Conservation (phyloP, 805 yeast species). For the Sungouiozyma intestinalis region DNA sequence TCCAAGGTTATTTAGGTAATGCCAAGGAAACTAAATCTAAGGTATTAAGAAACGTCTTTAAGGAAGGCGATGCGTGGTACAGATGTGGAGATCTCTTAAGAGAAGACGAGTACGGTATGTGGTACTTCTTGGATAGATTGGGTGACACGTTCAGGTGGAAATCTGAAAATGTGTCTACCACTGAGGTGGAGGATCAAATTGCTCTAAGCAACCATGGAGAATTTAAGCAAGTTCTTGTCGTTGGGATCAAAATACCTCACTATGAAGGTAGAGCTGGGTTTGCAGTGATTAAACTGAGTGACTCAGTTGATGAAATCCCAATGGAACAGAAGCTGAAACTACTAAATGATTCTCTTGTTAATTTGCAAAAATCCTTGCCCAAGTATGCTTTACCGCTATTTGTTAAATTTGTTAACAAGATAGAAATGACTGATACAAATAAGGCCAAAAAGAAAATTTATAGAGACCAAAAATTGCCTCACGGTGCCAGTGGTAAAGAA, state of each 20-base stretch:
- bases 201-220: constrained; percentile 25
- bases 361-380: constrained; percentile 45
- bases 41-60: constrained; percentile 61
- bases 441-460: constrained; percentile 64
- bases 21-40: constrained; percentile 70
- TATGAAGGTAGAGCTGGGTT: constrained; percentile 95
- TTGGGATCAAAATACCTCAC: constrained; percentile 72
- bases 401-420: constrained; percentile 51
- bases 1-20: constrained; percentile 85
- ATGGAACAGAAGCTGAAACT: constrained; percentile 22
- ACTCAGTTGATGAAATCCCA: constrained; percentile 11
- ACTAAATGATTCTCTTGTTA: constrained; percentile 31
- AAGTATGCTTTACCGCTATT: constrained; percentile 81
- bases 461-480: constrained; percentile 59
- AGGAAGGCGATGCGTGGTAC: constrained; percentile 84
- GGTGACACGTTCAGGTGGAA: constrained; percentile 98
- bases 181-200: constrained; percentile 80
- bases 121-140: constrained; percentile 81
- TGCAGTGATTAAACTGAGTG: constrained; percentile 56
- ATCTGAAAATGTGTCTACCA: constrained; percentile 87
- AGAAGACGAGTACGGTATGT: constrained; percentile 54
- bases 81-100: constrained; percentile 78
- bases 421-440: constrained; percentile 68
- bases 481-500: constrained; percentile 51
- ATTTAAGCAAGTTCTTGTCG: constrained; percentile 67